A percentile compares a stretch with the other conserved stretches of the same genome.
Conservation (phyloP, 2,329 filamentous ascomycete genomes). For the Exophiala mesophila region DNA sequence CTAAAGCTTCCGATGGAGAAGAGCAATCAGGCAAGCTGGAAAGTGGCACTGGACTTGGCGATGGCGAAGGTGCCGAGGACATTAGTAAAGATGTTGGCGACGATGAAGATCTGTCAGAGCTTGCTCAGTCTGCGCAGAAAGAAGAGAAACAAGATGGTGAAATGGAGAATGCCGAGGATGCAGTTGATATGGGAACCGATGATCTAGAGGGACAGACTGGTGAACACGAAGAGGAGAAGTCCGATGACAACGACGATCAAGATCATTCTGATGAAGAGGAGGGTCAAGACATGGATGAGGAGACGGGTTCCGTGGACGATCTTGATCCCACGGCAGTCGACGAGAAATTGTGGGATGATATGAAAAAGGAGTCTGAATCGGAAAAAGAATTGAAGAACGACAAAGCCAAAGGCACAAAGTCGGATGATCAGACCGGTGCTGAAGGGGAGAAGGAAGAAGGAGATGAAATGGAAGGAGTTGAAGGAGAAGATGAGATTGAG, state of each 20-base stretch:
- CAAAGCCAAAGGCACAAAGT: conserved; percentile 47
- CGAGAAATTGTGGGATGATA: conserved; percentile 98
- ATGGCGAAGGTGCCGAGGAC: conserved; percentile 91
- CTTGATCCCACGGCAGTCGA: conserved; percentile 85
- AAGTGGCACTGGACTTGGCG: conserved; percentile 85
- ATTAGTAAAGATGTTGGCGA: conserved; percentile 95
- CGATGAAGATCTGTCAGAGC: conserved; percentile 86
- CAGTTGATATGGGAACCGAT: conserved; percentile 64
- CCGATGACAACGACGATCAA: conserved; percentile 52
- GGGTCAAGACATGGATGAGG: conserved; percentile 73
- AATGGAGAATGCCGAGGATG: conserved; percentile 43
- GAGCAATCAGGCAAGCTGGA: conserved; percentile 75
- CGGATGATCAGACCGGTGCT: conserved; percentile 58
- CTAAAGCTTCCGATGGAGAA: conserved; percentile 69
- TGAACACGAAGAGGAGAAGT: conserved; percentile 46
- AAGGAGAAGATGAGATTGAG: conserved; percentile 46
- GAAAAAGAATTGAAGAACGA: conserved; percentile 71
- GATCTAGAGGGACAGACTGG: conserved; percentile 84
- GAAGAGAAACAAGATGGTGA: conserved; percentile 53
- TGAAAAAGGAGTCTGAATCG: conserved; percentile 51
- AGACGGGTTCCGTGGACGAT: conserved; percentile 85
- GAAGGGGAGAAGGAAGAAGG: conserved; percentile 50
- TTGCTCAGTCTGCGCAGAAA: conserved; percentile 68
- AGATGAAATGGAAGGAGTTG: conserved; percentile 56
- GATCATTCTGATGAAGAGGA: conserved; percentile 60